Conservation (phyloP, 2,329 filamentous ascomycete species). For the Hypoxylon sp. region DNA sequence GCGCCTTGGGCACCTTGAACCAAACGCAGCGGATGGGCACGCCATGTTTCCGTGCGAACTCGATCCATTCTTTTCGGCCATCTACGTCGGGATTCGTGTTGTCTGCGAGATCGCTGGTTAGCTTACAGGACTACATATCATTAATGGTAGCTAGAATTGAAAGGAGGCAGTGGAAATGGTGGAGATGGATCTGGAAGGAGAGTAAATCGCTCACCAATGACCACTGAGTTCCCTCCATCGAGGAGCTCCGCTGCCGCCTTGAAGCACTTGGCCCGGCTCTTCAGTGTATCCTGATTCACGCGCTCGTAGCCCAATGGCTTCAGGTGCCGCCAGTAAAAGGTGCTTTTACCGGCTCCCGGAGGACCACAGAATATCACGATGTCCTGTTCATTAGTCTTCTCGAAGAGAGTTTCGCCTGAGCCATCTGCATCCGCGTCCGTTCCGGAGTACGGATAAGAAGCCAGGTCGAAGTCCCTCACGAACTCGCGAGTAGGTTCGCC, state of each 20-base stretch:
- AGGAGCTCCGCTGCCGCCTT: slow-evolving; percentile 78
- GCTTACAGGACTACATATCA: not conserved
- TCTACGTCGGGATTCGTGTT: slow-evolving; percentile 93
- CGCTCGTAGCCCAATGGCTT: slow-evolving; percentile 83
- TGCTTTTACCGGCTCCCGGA: slow-evolving; percentile 91
- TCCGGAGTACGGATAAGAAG: slow-evolving; percentile 63
- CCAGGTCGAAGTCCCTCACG: slow-evolving; percentile 77
- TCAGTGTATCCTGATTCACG: slow-evolving; percentile 91
- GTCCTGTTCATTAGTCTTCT: slow-evolving; percentile 75
- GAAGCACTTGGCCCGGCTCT: slow-evolving; percentile 77
- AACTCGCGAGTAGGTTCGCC: slow-evolving; percentile 75
- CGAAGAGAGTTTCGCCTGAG: slow-evolving; percentile 58
- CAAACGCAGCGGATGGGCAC: slow-evolving; percentile 87
- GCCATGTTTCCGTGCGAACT: slow-evolving; percentile 75
- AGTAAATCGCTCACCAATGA: slow-evolving; percentile 71
- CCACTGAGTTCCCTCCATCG: slow-evolving; percentile 74
- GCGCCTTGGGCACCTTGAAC: slow-evolving; percentile 77
- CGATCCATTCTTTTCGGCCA: slow-evolving; percentile 82
- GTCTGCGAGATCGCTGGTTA: slow-evolving; percentile 64
- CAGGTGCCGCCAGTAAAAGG: slow-evolving; percentile 84
- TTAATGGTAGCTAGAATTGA: slow-evolving; percentile 7
- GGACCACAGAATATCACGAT: slow-evolving; percentile 89
- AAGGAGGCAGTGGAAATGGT: not conserved
- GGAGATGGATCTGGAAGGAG: not conserved
- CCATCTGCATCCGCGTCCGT: slow-evolving; percentile 13